A percentile compares a stretch with the other conserved stretches of the same genome.
phyloP scores from a whole-genome alignment of 306 rosid species.

The Nissolia schottii region DNA sequence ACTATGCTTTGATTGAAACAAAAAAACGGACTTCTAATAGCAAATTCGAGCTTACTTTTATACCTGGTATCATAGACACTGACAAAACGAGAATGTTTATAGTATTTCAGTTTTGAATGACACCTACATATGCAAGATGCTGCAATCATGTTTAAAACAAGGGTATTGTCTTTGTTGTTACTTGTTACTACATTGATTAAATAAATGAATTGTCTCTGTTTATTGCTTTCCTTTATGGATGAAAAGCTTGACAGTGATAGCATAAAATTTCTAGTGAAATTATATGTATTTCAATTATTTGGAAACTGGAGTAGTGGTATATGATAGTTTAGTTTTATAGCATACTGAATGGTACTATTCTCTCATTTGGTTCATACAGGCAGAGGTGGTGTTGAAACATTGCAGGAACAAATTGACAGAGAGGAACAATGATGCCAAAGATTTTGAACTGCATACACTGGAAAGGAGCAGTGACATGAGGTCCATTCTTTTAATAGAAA shows the following conservation, averaged over 20 bases:
- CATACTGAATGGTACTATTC: not conserved
- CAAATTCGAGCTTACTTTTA: not conserved
- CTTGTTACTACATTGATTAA: not conserved
- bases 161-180: not conserved
- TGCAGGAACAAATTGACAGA: slow-evolving; percentile 55
- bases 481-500: not conserved
- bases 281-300: not conserved
- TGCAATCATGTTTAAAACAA: not conserved
- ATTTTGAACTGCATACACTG: slow-evolving; percentile 14
- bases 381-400: slow-evolving; percentile 35
- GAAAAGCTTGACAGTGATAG: not conserved
- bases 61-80: not conserved
- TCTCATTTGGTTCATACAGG: slow-evolving; percentile 44
- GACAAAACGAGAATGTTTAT: not conserved
- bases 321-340: not conserved
- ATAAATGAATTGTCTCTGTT: not conserved
- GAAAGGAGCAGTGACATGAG: slow-evolving; percentile 27
- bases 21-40: not conserved
- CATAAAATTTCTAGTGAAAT: not conserved
- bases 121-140: not conserved
- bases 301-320: not conserved
- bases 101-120: not conserved
- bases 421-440: slow-evolving; percentile 30
- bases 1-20: not conserved
- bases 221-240: not conserved